Conservation (phyloP, 2,329 filamentous ascomycete species). For the Byssothecium circinans region DNA sequence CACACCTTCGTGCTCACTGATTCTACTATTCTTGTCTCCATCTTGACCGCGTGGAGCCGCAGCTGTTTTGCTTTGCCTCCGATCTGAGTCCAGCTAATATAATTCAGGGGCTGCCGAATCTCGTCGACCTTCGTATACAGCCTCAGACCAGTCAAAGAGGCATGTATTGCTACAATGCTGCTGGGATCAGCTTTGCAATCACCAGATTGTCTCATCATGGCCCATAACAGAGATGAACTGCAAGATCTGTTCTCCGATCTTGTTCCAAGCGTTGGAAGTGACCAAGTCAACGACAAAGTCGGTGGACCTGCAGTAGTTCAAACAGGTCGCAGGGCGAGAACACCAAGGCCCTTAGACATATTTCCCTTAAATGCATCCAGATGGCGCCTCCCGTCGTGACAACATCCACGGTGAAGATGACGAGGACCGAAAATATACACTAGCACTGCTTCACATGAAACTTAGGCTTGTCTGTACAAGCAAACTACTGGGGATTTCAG, state of each 20-base stretch:
- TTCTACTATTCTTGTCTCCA: not conserved
- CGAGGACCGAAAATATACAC: too few species aligned
- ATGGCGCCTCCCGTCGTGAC: not conserved
- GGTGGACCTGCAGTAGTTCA: conserved; percentile 19
- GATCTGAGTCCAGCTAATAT: not conserved
- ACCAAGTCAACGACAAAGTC: conserved; percentile 11
- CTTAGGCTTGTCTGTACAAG: not conserved
- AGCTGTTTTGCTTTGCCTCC: not conserved
- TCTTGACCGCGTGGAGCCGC: not conserved
- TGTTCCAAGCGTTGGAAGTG: conserved; percentile 2
- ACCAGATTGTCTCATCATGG: not conserved
- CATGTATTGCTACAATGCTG: not conserved
- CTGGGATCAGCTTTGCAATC: not conserved
- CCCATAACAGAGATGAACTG: not conserved
- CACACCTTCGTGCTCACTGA: too few species aligned
- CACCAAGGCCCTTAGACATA: not conserved
- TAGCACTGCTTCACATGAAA: not conserved
- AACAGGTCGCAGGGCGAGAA: conserved; percentile 1
- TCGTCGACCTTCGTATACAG: not conserved
- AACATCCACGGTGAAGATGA: not conserved
- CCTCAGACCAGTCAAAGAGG: not conserved
- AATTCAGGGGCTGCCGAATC: not conserved
- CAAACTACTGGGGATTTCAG: too few species aligned
- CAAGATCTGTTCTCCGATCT: conserved; percentile 15
- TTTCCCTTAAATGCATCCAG: not conserved